Evolutionary conservation across 129 eudicot species (phyloP).

Genomic region (Erigeron canadensis): DNA sequence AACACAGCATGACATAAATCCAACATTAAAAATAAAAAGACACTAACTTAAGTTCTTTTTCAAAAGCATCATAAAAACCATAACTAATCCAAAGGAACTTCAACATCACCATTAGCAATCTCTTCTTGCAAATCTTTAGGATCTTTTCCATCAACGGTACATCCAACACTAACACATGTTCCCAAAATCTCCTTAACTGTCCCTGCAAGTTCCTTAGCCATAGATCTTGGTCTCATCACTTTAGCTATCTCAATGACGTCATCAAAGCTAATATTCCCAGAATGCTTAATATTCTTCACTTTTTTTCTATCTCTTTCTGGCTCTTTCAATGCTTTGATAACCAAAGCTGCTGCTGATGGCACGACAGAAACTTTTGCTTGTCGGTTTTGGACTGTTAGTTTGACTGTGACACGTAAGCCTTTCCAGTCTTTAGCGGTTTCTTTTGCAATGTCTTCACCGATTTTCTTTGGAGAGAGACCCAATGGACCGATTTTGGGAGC

Average conservation of each 20-base stretch:
- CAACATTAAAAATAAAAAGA: no score
- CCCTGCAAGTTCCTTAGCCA: constrained; percentile 71
- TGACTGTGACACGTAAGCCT: constrained; percentile 55
- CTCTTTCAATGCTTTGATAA: constrained; percentile 74
- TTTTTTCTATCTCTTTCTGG: constrained; percentile 75
- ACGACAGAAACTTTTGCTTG: constrained; percentile 87
- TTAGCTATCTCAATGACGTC: constrained; percentile 73
- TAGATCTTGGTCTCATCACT: constrained; percentile 56
- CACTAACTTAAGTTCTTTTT: no score
- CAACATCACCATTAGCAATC: constrained; percentile 61
- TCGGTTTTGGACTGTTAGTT: constrained; percentile 81
- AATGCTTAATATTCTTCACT: constrained; percentile 64
- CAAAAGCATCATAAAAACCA: no score
- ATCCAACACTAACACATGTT: constrained; percentile 67
- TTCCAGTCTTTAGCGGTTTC: constrained; percentile 52
- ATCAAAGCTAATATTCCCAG: constrained; percentile 58
- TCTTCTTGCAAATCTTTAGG: constrained; percentile 74
- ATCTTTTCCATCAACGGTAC: constrained; percentile 65
- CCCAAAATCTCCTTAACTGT: constrained; percentile 69
- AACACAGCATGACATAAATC: no score
- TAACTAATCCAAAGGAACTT: constrained; percentile 56
- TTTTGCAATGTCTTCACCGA: constrained; percentile 50
- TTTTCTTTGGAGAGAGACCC: constrained; percentile 46
- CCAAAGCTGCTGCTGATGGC: constrained; percentile 85
- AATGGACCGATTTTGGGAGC: constrained; percentile 48